Base-by-base conservation (phyloP, 768 basidiomycete species). In the Mycena haematopus region DNA sequence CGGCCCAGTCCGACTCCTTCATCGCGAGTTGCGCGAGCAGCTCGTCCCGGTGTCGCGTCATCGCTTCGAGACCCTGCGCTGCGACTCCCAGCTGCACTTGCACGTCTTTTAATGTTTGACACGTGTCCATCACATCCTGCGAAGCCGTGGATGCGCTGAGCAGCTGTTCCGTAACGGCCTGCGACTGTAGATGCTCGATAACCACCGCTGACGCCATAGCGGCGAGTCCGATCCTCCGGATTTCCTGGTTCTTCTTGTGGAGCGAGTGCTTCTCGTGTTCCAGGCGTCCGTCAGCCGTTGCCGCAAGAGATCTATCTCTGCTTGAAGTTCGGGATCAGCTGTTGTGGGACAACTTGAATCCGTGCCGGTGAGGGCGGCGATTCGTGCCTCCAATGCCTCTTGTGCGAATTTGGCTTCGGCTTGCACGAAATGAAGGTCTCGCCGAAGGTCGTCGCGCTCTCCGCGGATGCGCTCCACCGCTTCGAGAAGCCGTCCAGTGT, bases 351-450 rank as follows among this genome's bases (percentile, higher is more conserved):
- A 3, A 27, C 25, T 24, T 24, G 33, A 40, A 29, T 49, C 50
- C 40, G 38, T 33, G 27, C 14, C 58, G 59, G 42, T 67, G 65
- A 65, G 60, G n/a, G 74, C 65, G 1, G 77, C 72, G 22, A 89
- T 74, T 60, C 82, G 83, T 35, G 78, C 76, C 68, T 87, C 81
- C 51, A 89, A 73, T 0, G 86, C 82, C 62, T 91, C 83, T 17
- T 86, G 80, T 2, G 85, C 77, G 68, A 91, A 89, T 65, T 78
- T 83, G 25, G 85, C 84, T 74, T 93, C 91, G 3, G 80, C 78
- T 65, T 89, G 82, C 56, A 89, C 76, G 73, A 92, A 93, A 52
- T 89, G 81, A 15, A 93, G 73, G 56, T 88, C 82, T 7, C 86
- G 81, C 53, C 81, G 81, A 27, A 91, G 79, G 49, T 74, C 77